Base-by-base conservation (phyloP, 2,329 filamentous ascomycete genomes). In the Rhynchosporium graminicola region DNA sequence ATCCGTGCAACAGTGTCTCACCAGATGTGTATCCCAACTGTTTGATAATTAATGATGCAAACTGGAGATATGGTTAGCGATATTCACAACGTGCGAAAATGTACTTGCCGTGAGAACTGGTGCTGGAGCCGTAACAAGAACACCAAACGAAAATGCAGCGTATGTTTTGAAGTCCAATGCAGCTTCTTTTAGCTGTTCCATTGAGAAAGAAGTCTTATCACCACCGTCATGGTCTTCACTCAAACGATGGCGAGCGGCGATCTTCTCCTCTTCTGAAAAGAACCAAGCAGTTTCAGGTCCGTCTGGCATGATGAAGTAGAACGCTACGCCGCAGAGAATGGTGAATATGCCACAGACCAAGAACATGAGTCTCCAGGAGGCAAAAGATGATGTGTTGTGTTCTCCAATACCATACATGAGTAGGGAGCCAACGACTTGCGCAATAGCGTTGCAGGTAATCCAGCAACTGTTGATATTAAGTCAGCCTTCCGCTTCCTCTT, bases 371-470 rank as follows among this genome's bases (percentile, higher is more conserved):
- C 80, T 72, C 81, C 81, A 83, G 0, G 79, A 76, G 0, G 74
- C 74, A 3, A 83, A 69, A 0, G 73, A 58, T 2, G 78, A 67
- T 2, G 69, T 67, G 0, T 64, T 68, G 59, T 79, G 77, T 63
- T 77, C 77, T 45, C 79, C 80, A 57, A 83, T 80, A 42, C 80
- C 79, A 65, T 82, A 82, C 78, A 80, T 81, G n/a, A 81, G 73
- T 4, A 81, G 64, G 33, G 73, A 76, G 9, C 80, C 79, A 43
- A 79, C 64, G 36, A 81, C 73, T 65, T 81, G 79, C 0, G 80
- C 84, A 12, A 87, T 77, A 2, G 84, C 84, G 65, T 86, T 86
- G 1, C 80, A 83, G 64, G 80, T 81, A 68, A 85, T 85, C 72
- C 82, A 87, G 89, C 86, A 78, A 2, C 47, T 68, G 9, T 36